phyloP scores from a whole-genome alignment of 2,329 filamentous ascomycete species.

The Penicillium nordicum region DNA sequence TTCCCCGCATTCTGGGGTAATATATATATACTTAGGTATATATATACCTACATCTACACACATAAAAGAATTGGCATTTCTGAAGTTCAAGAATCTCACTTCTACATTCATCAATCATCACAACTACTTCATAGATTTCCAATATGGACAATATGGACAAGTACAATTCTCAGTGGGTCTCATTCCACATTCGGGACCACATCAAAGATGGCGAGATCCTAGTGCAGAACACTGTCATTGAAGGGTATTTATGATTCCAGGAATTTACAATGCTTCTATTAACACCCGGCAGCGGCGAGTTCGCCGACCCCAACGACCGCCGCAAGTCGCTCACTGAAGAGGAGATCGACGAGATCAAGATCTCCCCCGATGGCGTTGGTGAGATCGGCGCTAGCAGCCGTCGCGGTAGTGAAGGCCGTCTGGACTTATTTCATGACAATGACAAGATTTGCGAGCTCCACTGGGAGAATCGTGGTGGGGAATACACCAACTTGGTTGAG shows the following conservation, averaged over 20 bases:
- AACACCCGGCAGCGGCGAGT: conserved; percentile 24
- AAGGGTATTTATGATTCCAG: conserved; percentile 20
- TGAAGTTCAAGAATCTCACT: neutral
- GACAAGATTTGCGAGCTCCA: conserved; percentile 34
- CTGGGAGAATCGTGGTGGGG: conserved; percentile 31
- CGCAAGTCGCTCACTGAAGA: conserved; percentile 28
- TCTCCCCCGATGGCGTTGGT: conserved; percentile 28
- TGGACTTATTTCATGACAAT: conserved; percentile 32
- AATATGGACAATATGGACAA: conserved; percentile 14
- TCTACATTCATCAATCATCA: neutral
- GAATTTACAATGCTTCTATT: neutral
- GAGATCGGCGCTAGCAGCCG: conserved; percentile 31
- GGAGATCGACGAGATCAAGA: conserved; percentile 30
- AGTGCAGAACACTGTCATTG: conserved; percentile 29
- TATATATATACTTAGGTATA: neutral
- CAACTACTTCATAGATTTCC: neutral
- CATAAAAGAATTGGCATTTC: neutral
- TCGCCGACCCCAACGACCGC: conserved; percentile 24
- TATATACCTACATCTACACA: too few species aligned
- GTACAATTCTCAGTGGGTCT: conserved; percentile 30
- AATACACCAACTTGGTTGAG: conserved; percentile 26
- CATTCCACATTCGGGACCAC: conserved; percentile 30
- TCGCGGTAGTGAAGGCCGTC: conserved; percentile 32
- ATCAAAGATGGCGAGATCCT: conserved; percentile 24
- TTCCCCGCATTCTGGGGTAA: conserved; percentile 1